Evolutionary conservation across 2,329 filamentous ascomycete species (phyloP), one percentile per base, ranked within the genome.

Genomic region (Hymenoscyphus fructigenus): DNA sequence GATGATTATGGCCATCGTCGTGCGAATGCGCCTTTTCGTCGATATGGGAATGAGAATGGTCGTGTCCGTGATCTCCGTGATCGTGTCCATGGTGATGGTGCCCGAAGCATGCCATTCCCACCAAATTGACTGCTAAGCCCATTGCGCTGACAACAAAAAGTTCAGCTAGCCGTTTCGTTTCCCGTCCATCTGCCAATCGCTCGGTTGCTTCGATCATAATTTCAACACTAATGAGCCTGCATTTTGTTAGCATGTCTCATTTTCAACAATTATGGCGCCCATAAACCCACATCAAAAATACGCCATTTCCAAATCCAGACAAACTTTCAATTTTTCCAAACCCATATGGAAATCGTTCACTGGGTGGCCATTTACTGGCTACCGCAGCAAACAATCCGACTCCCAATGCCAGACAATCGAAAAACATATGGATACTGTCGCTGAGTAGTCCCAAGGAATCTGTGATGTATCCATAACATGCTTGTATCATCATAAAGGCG

Each of bases 341-440:
- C 0, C 95, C 95, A 74, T 97, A 98, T 0, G 95, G 95, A 72
- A 97, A 98, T 23, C 89, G 84, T 65, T 91, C 84, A 75, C 90
- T 97, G 0, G 93, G 91, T 1, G 93, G 93, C 93, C 95, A 97
- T 78, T 98, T 98, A 78, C 92, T 95, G 82, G 97, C 92, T 5
- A 99, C 93, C 1, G 94, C 90, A 32, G 95, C 95, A 71, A 94
- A 90, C 10, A 99, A 82, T 12, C 95, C 95, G 41, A 99, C 93
- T 1, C 91, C 87, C 32, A 99, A 84, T 23, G 94, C 95, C 41
- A 97, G 88, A 71, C 95, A 99, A 78, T 99, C 95, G 73, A 99
- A 98, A 74, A 99, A 94, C 95, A 99, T 99, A 79, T 99, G 95
- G 68, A 99, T 95, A 73, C 93, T 98, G 78, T 99, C 95, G 70